Percentiles rank a stretch among this genome's conserved stretches.
phyloP scores from a whole-genome alignment of 192 early-diverging fungal species.

The Coemansia sp. region DNA sequence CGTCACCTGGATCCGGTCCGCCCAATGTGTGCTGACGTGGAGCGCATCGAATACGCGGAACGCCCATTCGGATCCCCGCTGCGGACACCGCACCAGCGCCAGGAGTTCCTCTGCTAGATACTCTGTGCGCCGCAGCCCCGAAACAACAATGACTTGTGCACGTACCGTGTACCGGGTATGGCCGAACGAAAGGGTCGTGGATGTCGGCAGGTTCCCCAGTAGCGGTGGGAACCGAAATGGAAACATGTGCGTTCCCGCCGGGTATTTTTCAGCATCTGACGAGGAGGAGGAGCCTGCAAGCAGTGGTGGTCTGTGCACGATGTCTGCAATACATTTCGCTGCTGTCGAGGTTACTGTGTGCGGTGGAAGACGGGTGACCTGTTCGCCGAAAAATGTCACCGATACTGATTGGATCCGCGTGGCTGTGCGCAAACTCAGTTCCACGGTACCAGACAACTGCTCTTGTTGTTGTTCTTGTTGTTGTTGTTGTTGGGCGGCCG shows the following conservation, averaged over 20 bases:
- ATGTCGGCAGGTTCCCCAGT: slow-evolving; percentile 17
- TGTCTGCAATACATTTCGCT: slow-evolving; percentile 10
- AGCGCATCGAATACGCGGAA: slow-evolving; percentile 20
- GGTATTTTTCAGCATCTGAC: slow-evolving; percentile 3
- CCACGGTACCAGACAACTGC: slow-evolving; percentile 17
- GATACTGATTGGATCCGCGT: slow-evolving; percentile 9
- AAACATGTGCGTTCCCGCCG: slow-evolving; percentile 17
- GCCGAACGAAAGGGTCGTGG: slow-evolving; percentile 10
- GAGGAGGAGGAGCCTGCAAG: background rate
- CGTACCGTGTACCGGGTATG: slow-evolving; percentile 14
- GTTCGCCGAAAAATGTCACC: slow-evolving; percentile 18
- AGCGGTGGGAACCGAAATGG: slow-evolving; percentile 19
- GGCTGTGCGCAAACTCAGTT: slow-evolving; percentile 10
- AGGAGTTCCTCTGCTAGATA: slow-evolving; percentile 1
- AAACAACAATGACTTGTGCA: slow-evolving; percentile 8
- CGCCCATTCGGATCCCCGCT: slow-evolving; percentile 24
- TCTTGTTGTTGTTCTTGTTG: background rate
- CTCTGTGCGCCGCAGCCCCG: slow-evolving; percentile 15
- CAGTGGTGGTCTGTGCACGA: slow-evolving; percentile 2
- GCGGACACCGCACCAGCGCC: slow-evolving; percentile 19
- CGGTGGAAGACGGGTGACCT: slow-evolving; percentile 4
- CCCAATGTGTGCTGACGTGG: slow-evolving; percentile 16
- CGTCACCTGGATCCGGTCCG: slow-evolving; percentile 6
- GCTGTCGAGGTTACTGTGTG: background rate
- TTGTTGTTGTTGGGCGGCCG: background rate